Base-by-base conservation (phyloP, 2,329 filamentous ascomycete genomes). In the Fusarium camptoceras region DNA sequence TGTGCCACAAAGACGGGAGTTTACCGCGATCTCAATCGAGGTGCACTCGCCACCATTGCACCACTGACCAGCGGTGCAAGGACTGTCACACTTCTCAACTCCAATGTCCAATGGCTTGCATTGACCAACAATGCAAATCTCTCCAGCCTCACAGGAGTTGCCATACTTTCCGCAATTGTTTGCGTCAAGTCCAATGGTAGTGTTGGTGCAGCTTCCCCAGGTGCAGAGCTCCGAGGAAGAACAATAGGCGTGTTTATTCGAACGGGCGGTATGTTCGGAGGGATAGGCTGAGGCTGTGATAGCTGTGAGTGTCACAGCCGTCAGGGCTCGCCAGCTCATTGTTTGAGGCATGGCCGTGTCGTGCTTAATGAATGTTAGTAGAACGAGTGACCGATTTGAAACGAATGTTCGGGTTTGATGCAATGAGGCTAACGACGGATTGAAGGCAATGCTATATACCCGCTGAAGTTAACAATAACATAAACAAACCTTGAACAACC, bases 171-270 rank as follows among this genome's bases (percentile, higher is more conserved):
- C 69, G 12, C 69, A 71, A 15, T 66, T 55, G 6, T 18, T 43
- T 1, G 65, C 47, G 18, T 71, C 69, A 46, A 71, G 54, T 15
- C 68, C 69, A 2, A 71, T 72, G n/a, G 68, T 70, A 2, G 42
- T 55, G 18, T 51, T 66, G 14, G 68, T 72, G 31, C 69, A 71
- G 37, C 39, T 59, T 14, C 50, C 56, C 48, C 22, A 64, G 20
- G 41, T 55, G 11, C 69, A 72, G 5, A 72, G 34, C 15, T 70
- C 50, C 5, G 66, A 50, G 4, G 53, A 6, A 16, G 69, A 55
- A 6, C 69, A 72, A 22, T 64, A 60, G 9, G 34, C 24, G 5
- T 37, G 20, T 12, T 47, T 16, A n/a, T 42, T 20, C 18, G 50
- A 55, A 28, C 68, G 60, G 16, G 65, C 34, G 11, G 48, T 15